A percentile compares a stretch with the other conserved stretches of the same genome.
Conservation (phyloP, 129 eudicot genomes). For the Gnaphalium uliginosum region DNA sequence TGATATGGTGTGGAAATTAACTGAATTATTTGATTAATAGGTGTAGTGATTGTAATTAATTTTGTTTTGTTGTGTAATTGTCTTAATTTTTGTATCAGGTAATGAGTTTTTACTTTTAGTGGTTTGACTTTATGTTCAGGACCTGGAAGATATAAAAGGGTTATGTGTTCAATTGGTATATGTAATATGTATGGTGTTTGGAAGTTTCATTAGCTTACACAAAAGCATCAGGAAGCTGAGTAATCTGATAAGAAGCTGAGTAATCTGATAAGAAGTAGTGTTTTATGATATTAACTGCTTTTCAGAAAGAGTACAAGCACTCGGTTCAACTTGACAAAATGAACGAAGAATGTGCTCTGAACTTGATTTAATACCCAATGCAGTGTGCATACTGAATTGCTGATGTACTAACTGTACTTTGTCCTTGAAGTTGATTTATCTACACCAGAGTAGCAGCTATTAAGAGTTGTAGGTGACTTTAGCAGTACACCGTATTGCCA, state of each 20-base stretch:
- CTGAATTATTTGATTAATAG: not conserved
- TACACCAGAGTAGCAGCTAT: not conserved
- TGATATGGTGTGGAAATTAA: not conserved
- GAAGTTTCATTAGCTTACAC: not conserved
- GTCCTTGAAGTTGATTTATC: constrained; percentile 5
- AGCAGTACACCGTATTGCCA: too few relatives aligned
- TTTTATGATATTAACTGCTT: not conserved
- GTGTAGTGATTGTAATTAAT: constrained; percentile 11
- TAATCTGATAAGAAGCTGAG: not conserved
- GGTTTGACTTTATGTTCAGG: not conserved
- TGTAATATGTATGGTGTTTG: not conserved
- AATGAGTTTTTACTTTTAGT: not conserved
- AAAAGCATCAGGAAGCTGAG: not conserved
- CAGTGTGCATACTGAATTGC: constrained; percentile 4
- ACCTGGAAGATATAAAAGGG: constrained; percentile 5
- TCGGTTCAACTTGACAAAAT: not conserved
- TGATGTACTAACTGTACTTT: constrained; percentile 11
- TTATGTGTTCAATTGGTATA: not conserved
- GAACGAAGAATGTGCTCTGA: not conserved
- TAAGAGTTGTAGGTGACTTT: not conserved
- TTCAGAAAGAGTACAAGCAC: too few relatives aligned
- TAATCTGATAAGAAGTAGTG: not conserved
- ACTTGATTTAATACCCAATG: not conserved
- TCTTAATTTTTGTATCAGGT: not conserved
- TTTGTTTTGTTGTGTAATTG: not conserved